Evolutionary conservation across 306 rosid species (phyloP), one percentile per base, ranked within the genome.

Genomic region (Vigna radiata): DNA sequence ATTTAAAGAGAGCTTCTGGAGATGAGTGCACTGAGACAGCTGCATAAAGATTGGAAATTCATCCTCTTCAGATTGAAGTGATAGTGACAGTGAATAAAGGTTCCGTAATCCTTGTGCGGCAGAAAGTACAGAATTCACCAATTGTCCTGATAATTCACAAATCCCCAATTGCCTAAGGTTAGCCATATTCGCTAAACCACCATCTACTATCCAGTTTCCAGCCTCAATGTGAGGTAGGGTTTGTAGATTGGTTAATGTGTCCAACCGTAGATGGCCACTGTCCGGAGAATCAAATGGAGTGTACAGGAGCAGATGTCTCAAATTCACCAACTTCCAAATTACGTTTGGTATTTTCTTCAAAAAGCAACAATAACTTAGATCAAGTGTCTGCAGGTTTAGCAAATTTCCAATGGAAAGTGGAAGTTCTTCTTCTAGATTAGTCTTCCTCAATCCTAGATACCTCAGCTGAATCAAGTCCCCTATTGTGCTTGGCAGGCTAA

Each of bases 371-470:
- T 81, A 81, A 72, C 88, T 81, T 63, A 85, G 73, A 81, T 85
- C 88, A 73, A 85, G 88, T 44, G 88, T 85, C 65, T 85, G 85
- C 2, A 85, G 83, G 76, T 85, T 85, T 27, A 9, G 80, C 72
- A 85, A 77, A 81, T 85, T 85, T 47, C 88, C 85, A 62, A 85
- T 75, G 63, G 85, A 81, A 54, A 18, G 72, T 37, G 85, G 88
- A 25, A 85, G 85, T 48, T 81, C 65, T 41, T 37, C 68, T 74
- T 85, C 88, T 14, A 85, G 54, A 55, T 77, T 68, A 68, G 88
- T 77, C 83, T 81, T 85, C 76, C 85, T 77, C 81, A 81, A 33
- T 74, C 88, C 88, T 8, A 85, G 83, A 63, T 85, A 85, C 79
- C 88, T 77, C 72, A 81, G 59, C 52, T 85, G 88, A 68, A 85